Conservation (phyloP, 2,329 filamentous ascomycete species). For the Huntiella bhutanensis region DNA sequence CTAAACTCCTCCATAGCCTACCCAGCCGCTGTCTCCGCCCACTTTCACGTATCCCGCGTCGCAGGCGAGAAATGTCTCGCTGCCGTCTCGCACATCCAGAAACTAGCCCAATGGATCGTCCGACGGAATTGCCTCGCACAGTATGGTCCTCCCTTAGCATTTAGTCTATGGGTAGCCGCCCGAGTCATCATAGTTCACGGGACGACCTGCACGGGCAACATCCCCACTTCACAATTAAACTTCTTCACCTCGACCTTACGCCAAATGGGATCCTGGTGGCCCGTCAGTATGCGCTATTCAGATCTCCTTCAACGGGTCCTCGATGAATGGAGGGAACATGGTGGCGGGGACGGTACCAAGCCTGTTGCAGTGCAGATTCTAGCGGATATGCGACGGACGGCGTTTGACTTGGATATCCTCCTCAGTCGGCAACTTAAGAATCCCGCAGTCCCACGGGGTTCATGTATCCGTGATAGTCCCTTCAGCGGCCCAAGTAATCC, state of each 20-base stretch:
- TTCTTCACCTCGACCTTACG: constrained; percentile 68
- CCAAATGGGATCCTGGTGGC: constrained; percentile 69
- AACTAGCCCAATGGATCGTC: constrained; percentile 60
- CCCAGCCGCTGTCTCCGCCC: constrained; percentile 69
- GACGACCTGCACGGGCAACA: constrained; percentile 68
- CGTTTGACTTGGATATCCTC: constrained; percentile 75
- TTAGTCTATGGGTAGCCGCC: constrained; percentile 81
- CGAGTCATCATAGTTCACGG: constrained; percentile 75
- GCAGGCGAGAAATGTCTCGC: constrained; percentile 67
- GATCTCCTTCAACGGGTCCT: constrained; percentile 63
- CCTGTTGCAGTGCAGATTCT: constrained; percentile 73
- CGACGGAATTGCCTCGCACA: constrained; percentile 57
- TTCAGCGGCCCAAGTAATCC: constrained; percentile 9
- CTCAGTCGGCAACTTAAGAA: constrained; percentile 56
- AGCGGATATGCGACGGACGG: constrained; percentile 78
- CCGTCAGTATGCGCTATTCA: constrained; percentile 67
- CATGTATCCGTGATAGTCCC: not conserved
- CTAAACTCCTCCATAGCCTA: constrained; percentile 86
- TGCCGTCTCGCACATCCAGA: constrained; percentile 67
- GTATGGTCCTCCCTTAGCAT: constrained; percentile 77
- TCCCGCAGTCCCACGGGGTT: not conserved
- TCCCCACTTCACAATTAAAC: constrained; percentile 53
- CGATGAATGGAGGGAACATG: constrained; percentile 67
- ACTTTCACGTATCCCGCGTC: constrained; percentile 76
- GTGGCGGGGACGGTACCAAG: constrained; percentile 54